Base-by-base conservation (phyloP, 83 land plant species). In the Picea abies region DNA sequence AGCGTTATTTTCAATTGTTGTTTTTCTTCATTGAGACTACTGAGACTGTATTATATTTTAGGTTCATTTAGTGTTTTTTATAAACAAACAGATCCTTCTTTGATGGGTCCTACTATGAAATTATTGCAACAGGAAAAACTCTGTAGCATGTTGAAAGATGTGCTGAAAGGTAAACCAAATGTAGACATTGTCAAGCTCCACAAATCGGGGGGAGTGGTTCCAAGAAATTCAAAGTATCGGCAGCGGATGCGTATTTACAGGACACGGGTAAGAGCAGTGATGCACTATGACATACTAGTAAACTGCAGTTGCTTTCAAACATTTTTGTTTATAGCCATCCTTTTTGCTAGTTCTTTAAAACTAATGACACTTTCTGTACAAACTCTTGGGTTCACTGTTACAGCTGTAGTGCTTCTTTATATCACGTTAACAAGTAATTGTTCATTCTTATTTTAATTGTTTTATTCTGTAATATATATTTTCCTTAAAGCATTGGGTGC, bases 201-300 rank as follows among this genome's bases (percentile, higher is more conserved):
- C 35, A 32, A 32, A 32, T 32, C 35, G 1, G 35, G 35, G 35
- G 35, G 35, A 32, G 35, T 1, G 35, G 35, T 32, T 32, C 35
- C 35, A 32, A 32, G 35, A 32, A 32, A 32, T 32, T 32, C 2
- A 1, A 32, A 32, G 35, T 32, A 32, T 32, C 35, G 35, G 1
- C 35, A 32, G 35, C 35, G 1, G 35, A 32, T 32, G 35, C 35
- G 35, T 32, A 32, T 32, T 32, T 32, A 32, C 1, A 32, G 35
- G 35, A 32, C 35, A 32, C 35, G 35, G 92, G 98, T 96, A 84
- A 81, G 60, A 41, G 58, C 19, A n/a, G 17, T 17, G 10, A 10
- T 16, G 56, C 56, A 52, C 10, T 52, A 52, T 52, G 56, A 52
- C 56, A 2, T 73, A 0, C 23, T 32, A 37, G 22, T 73, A 73